Conservation (phyloP, 139 green algal species). For the Pseudopediastrum boryanum region DNA sequence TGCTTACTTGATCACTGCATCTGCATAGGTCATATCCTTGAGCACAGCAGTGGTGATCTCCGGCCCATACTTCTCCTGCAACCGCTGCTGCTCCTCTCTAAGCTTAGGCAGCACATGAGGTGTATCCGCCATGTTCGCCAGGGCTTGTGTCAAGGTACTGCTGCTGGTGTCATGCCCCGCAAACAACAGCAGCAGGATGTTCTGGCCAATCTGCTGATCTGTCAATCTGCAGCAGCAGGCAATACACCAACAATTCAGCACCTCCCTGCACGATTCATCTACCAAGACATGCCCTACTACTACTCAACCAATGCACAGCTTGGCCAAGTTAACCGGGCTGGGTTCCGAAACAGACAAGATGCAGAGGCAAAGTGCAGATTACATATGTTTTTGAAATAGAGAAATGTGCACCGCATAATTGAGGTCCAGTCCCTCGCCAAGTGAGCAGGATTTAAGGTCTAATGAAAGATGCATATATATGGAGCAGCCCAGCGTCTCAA, state of each 20-base stretch:
- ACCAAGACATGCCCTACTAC: neutral
- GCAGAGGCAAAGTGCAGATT: neutral
- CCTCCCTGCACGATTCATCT: neutral
- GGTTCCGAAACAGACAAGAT: neutral
- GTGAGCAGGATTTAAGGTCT: no score
- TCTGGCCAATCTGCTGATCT: constrained; percentile 4
- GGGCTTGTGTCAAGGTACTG: constrained; percentile 16
- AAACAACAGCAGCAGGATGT: constrained; percentile 27
- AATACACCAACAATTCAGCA: neutral
- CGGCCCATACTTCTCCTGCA: neutral
- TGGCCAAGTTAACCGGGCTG: neutral
- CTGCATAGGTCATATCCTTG: constrained; percentile 20
- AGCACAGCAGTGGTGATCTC: neutral
- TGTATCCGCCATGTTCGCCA: constrained; percentile 20
- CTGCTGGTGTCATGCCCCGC: constrained; percentile 28
- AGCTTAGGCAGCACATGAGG: no score
- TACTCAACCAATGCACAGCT: neutral
- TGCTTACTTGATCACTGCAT: constrained; percentile 24
- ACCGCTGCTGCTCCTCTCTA: constrained; percentile 7
- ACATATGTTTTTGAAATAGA: neutral
- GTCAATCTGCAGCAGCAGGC: neutral
- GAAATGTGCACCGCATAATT: neutral
- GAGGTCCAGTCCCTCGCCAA: no score
- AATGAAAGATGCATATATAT: no score
- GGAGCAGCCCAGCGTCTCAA: no score